phyloP scores from a whole-genome alignment of 441 rosid genomes.

The California macrophylla region DNA sequence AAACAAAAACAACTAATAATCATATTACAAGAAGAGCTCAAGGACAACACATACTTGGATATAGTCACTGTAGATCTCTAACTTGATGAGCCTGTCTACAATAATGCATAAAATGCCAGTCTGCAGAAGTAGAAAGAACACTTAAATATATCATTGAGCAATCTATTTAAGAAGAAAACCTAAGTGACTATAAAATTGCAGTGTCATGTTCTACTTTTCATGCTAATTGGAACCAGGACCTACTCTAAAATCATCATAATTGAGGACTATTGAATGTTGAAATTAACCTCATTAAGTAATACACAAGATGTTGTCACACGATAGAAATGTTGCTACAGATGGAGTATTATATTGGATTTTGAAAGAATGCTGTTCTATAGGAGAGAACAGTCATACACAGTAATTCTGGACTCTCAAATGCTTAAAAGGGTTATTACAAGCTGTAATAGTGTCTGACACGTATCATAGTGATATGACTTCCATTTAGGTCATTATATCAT shows the following conservation, averaged over 20 bases:
- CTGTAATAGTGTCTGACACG: background rate
- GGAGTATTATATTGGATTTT: background rate
- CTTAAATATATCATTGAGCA: conserved; percentile 2
- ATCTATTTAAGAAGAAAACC: conserved; percentile 2
- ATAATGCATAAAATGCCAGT: conserved; percentile 45
- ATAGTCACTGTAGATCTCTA: conserved; percentile 48
- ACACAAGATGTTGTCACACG: background rate
- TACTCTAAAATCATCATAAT: background rate
- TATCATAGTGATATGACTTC: background rate
- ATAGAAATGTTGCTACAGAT: background rate
- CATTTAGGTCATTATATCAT: background rate
- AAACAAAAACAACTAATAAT: background rate
- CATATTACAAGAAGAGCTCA: background rate
- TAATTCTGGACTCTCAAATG: background rate
- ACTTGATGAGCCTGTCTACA: conserved; percentile 44
- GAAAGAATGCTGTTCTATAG: background rate
- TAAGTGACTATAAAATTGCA: background rate
- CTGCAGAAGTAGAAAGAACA: conserved; percentile 32
- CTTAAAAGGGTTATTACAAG: background rate
- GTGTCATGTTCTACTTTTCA: background rate
- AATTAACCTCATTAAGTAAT: background rate
- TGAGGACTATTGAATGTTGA: background rate
- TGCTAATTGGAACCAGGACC: conserved; percentile 1
- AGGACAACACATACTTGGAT: conserved; percentile 41
- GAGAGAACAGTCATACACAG: background rate